A percentile compares a stretch with the other conserved stretches of the same genome.
phyloP scores from a whole-genome alignment of 2,329 filamentous ascomycete species.

The Calonectria pteridis region DNA sequence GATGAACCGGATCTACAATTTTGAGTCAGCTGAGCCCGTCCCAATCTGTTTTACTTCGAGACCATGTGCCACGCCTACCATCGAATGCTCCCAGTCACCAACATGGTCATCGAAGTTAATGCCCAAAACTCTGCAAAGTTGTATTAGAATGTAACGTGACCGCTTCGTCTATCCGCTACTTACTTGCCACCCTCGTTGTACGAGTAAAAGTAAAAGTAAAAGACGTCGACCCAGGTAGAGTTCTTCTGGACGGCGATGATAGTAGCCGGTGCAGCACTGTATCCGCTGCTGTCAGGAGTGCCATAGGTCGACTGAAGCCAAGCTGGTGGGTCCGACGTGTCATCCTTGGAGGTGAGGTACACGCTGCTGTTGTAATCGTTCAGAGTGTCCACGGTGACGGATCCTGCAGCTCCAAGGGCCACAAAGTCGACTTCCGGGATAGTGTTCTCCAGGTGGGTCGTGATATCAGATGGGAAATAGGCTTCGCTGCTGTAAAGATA shows the following conservation, averaged over 20 bases:
- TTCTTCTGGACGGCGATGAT: conserved; percentile 2
- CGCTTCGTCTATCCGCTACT: not conserved
- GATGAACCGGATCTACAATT: not conserved
- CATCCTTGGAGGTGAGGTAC: not conserved
- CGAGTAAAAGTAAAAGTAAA: conserved; percentile 3
- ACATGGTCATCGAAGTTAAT: not conserved
- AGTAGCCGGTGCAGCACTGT: not conserved
- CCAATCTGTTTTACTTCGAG: not conserved
- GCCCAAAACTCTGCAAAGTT: not conserved
- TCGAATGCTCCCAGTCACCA: conserved; percentile 4
- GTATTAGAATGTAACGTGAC: not conserved
- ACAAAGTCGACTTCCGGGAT: not conserved
- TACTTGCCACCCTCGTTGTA: conserved; percentile 1
- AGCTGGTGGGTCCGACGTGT: not conserved
- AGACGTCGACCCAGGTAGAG: not conserved
- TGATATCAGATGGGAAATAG: not conserved
- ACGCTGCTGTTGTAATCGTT: not conserved
- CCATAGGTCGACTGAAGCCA: not conserved
- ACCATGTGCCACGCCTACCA: not conserved
- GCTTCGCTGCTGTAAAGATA: not conserved
- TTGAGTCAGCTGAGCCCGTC: not conserved
- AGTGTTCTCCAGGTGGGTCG: not conserved
- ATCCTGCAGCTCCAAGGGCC: not conserved
- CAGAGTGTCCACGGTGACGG: not conserved
- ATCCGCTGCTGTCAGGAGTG: not conserved